A percentile compares a stretch with the other conserved stretches of the same genome.
These are phyloP conservation scores for Pichia exigua DNA, from an alignment of 805 yeast species.

Conservation along the genomic window DNA sequence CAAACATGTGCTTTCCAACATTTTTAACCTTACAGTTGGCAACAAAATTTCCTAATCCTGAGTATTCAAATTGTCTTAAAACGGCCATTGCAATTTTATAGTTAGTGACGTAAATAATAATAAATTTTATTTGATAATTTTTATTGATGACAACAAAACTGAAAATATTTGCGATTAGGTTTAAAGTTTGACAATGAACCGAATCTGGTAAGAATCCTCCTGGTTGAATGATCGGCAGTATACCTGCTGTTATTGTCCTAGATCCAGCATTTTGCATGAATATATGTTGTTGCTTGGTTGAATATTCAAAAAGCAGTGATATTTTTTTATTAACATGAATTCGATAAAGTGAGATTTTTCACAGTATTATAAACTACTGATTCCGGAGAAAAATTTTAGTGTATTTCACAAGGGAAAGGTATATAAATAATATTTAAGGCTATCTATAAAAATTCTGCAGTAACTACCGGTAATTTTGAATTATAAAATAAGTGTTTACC, in stretches of 20 bases:
- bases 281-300: background rate
- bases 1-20: conserved; percentile 4
- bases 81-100: conserved; percentile 9
- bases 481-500: conserved; percentile 33
- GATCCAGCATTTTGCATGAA: background rate
- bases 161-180: conserved; percentile 9
- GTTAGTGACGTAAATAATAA: conserved; percentile 4
- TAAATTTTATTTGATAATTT: background rate
- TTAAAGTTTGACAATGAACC: conserved; percentile 3
- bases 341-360: background rate
- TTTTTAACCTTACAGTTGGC: conserved; percentile 7
- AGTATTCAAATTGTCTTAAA: conserved; percentile 5
- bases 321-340: background rate
- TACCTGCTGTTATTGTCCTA: background rate
- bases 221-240: conserved; percentile 3
- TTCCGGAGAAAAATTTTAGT: too few species aligned
- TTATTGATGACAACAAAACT: background rate
- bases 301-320: background rate
- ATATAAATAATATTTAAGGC: background rate
- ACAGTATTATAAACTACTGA: background rate
- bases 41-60: conserved; percentile 10
- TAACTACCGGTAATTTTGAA: conserved; percentile 21
- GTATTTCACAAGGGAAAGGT: too few species aligned
- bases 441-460: conserved; percentile 27
- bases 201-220: background rate